These are phyloP conservation scores for Peltaster fructicola DNA, from an alignment of 2,329 filamentous ascomycete genomes.

Conservation along the genomic window DNA sequence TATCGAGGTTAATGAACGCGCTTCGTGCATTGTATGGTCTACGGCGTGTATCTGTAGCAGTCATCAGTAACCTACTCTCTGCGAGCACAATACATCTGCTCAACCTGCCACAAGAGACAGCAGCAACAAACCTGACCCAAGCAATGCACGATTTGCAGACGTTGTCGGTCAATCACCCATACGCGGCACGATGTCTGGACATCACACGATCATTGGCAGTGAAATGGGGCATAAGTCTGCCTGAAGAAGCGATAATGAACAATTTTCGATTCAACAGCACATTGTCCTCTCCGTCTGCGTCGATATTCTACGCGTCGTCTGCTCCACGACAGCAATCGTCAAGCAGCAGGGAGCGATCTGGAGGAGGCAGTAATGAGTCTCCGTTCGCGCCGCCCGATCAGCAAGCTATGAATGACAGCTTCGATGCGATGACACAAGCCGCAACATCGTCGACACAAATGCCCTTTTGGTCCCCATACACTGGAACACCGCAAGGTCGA, in stretches of 20 bases:
- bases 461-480: too few species aligned
- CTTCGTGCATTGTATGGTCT: conserved; percentile 28
- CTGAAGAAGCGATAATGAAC: conserved; percentile 20
- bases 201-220: conserved; percentile 25
- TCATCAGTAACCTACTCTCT: conserved; percentile 25
- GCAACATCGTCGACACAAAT: too few species aligned
- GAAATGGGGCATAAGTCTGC: conserved; percentile 27
- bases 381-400: conserved; percentile 13
- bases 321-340: conserved; percentile 13
- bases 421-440: too few species aligned
- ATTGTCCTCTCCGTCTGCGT: conserved; percentile 9
- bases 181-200: conserved; percentile 25
- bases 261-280: conserved; percentile 10
- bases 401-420: too few species aligned
- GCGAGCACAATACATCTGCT: conserved; percentile 27
- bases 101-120: conserved; percentile 22
- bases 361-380: conserved; percentile 6
- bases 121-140: conserved; percentile 23
- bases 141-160: conserved; percentile 25
- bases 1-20: conserved; percentile 24
- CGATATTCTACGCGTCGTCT: conserved; percentile 15
- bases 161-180: conserved; percentile 26
- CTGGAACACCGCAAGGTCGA: too few species aligned
- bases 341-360: too few species aligned
- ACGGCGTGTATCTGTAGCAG: conserved; percentile 21